Percentiles rank a stretch among this genome's conserved stretches.
Conservation (phyloP, 768 basidiomycete species). For the Phylloporus scabripes region DNA sequence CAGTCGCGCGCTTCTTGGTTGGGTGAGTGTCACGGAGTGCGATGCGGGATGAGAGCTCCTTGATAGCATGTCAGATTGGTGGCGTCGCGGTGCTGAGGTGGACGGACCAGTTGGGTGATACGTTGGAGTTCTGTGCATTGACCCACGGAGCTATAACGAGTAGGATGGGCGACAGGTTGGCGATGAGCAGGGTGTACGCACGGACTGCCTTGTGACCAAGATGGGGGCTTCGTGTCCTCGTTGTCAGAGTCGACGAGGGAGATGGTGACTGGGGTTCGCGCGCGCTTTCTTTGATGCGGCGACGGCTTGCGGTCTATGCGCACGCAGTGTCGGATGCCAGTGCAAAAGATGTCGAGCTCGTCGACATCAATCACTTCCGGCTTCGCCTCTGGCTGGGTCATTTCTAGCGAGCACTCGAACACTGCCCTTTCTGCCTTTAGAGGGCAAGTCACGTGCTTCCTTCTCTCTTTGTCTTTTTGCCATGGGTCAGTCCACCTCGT, state of each 20-base stretch:
- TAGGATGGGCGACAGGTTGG: not conserved
- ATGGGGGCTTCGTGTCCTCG: constrained; percentile 5
- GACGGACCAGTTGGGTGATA: constrained; percentile 20
- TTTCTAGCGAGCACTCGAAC: not conserved
- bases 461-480: not conserved
- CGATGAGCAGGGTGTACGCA: constrained; percentile 1
- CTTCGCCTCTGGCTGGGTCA: not conserved
- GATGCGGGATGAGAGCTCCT: constrained; percentile 22
- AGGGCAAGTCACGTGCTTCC: constrained; percentile 9
- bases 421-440: not conserved
- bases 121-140: constrained; percentile 22
- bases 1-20: constrained; percentile 19
- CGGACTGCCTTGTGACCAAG: constrained; percentile 1
- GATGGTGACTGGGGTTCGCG: constrained; percentile 5
- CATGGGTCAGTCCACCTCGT: constrained; percentile 19
- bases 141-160: not conserved
- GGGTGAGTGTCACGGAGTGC: constrained; percentile 10
- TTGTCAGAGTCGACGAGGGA: constrained; percentile 15
- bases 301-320: constrained; percentile 14
- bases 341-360: constrained; percentile 17
- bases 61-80: constrained; percentile 6
- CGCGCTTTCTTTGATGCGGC: constrained; percentile 11
- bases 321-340: constrained; percentile 13
- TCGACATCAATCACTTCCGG: constrained; percentile 27
- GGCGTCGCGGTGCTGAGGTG: not conserved